Evolutionary conservation across 1,139 yeast species (phyloP), one percentile per base, ranked within the genome.

Genomic region (Nakaseomyces bracarensis): DNA sequence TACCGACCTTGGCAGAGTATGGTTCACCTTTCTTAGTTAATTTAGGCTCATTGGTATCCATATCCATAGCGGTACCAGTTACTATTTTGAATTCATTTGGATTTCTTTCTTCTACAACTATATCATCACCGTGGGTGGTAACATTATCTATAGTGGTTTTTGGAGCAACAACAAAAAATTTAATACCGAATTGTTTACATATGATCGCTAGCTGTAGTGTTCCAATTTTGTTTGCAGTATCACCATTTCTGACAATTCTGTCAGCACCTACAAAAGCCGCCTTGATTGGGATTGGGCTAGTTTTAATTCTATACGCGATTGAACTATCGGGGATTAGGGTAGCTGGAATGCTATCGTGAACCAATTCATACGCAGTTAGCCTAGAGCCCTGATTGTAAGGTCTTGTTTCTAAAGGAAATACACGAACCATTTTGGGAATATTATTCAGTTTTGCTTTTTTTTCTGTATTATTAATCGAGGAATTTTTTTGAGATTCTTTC

Each of bases 251-350:
- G 2, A 89, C 96, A 28, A 91, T 82, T 61, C 98, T 75, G 60
- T 91, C 98, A n/a, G 97, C 96, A 36, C 98, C 98, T n/a, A 84
- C 97, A 42, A 91, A 85, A 23, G 89, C 81, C 40, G 87, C 85
- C 60, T 82, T 82, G 43, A 91, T 76, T 31, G 94, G 57, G 71
- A 80, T 49, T 23, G 48, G 44, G 44, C 64, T 52, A 0, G 67
- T 56, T 5, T 61, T 55, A 41, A 89, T 69, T 46, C 87, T 70
- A 27, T 93, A 80, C 0, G 95, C 77, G 1, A 84, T 94, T 91
- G 91, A 89, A 46, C 87, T 83, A 58, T 91, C 98, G 22, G 96
- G 83, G 46, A 91, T 76, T 49, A 91, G 69, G 1, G 95, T 84
- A 42, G 93, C 79, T 5, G 97, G 97, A 39, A 91, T 85, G 23